Base-by-base conservation (phyloP, 139 green algal species). In the Haematococcus sp. region DNA sequence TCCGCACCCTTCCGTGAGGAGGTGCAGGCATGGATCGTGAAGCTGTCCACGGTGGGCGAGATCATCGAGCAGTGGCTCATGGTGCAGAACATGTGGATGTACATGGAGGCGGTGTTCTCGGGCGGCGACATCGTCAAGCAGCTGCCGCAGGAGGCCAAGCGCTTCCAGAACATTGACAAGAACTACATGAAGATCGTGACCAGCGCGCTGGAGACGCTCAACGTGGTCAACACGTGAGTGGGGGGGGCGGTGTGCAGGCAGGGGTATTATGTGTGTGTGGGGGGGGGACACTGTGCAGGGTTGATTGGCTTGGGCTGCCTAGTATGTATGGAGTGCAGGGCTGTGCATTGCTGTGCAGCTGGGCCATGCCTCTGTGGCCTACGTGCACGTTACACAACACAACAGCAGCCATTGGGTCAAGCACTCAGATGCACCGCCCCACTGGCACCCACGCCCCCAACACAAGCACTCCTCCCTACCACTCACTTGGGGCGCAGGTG, bases 111-210 rank as follows among this genome's bases (percentile, higher is more conserved):
- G 5, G 94, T 98, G 60, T 98, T 98, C 83, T 83, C 55, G 43
- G 79, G 94, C 40, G 94, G 94, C 31, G 94, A 98, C 84, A 98
- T 98, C 55, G 94, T 97, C 25, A 96, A 95, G 88, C 93, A 97
- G 88, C 91, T 98, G 78, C 94, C 94, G 2, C 80, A 88, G 68
- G 94, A 98, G 84, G 92, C 93, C 70, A 97, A 97, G 88, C 90
- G 94, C 74, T 98, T 98, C 83, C 80, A 92, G 70, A 94, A 92
- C 87, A 98, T 98, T 68, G 94, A 98, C 86, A 95, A 95, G 78
- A 94, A 91, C 88, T 97, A 92, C 88, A 96, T 96, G 86, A 97
- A 98, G 91, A 93, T 98, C 51, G 90, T 98, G 33, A 86, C 72
- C 2, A 84, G 80, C 68, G 92, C 94, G 4, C 73, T 87, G 34